Base-by-base conservation (phyloP, 768 basidiomycete species). In the Hypholoma sublateritium region DNA sequence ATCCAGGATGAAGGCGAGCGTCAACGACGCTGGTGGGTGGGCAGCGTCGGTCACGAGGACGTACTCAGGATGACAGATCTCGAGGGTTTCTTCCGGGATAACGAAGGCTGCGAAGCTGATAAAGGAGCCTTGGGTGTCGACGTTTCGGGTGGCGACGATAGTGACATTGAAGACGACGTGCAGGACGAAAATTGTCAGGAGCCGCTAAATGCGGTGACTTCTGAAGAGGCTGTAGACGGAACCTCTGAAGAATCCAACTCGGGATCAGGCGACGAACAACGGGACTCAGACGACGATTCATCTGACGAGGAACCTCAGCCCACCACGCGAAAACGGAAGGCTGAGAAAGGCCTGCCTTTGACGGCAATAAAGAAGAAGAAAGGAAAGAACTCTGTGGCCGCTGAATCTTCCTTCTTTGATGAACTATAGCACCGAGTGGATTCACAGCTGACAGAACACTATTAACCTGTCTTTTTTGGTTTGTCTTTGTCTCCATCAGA, bases 31-130 rank as follows among this genome's bases (percentile, higher is more conserved):
- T 87, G 86, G 74, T 97, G 95, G 93, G 81, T 94, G n/a, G 95
- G 88, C 19, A 95, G 93, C 69, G 91, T 86, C 22, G 92, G 93
- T 28, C 95, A 98, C 62, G 95, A 98, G 59, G 91, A 96, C 55
- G 77, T 82, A 7, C 67, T 97, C 61, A 88, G 87, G 66, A 73
- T 98, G 74, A 95, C 93, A 24, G 89, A 96, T 71, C 75, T 98
- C 48, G 85, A 80, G 63, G 87, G 84, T 35, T 82, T 93, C 46
- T 88, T 96, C 62, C 70, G 66, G 34, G 71, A 73, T 21, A 72
- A 68, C 22, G 77, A 78, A 54, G 73, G 67, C 11, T 72, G 75
- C 22, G 71, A 72, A 12, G 68, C 68, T 6, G 71, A 67, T 9
- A 70, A 69, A 36, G 73, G 59, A 9, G 68, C 65, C 12, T 58